Evolutionary conservation across 768 basidiomycete genomes (phyloP).

Genomic region (Roridomyces roridus): DNA sequence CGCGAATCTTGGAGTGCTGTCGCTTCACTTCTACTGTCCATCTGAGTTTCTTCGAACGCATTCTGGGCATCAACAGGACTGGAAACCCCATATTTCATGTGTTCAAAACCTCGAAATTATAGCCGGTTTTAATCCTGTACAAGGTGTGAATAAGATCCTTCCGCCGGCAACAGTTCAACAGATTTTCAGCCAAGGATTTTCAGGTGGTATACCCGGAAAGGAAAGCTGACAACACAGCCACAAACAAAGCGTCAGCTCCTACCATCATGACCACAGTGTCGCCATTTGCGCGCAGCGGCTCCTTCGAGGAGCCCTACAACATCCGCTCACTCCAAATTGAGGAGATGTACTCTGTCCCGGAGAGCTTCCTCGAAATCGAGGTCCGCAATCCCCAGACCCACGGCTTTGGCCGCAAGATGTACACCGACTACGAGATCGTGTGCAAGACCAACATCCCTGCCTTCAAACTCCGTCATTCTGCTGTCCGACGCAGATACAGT

Average conservation of each 20-base stretch:
- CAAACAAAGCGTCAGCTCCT: not conserved
- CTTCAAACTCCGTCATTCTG: constrained; percentile 94
- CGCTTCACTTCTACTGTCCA: too few species aligned
- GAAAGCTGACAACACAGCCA: not conserved
- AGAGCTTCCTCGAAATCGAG: constrained; percentile 97
- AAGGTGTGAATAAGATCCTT: too few species aligned
- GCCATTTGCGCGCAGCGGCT: constrained; percentile 66
- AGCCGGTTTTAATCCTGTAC: too few species aligned
- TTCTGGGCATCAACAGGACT: too few species aligned
- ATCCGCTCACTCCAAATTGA: constrained; percentile 69
- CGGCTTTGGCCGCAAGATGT: constrained; percentile 98
- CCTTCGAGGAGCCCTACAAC: constrained; percentile 60
- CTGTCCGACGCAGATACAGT: constrained; percentile 87
- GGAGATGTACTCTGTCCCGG: constrained; percentile 98
- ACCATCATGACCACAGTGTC: constrained; percentile 50
- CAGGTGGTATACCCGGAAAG: too few species aligned
- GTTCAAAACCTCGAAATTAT: too few species aligned
- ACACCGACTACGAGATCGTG: constrained; percentile 98
- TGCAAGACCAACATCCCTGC: constrained; percentile 99
- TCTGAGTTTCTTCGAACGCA: too few species aligned
- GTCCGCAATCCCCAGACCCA: constrained; percentile 97
- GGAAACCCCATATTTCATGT: too few species aligned
- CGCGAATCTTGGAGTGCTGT: too few species aligned
- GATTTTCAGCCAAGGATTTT: too few species aligned
- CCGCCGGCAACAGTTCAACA: too few species aligned